Percentiles rank a stretch among this genome's conserved stretches.
Evolutionary conservation across 768 basidiomycete genomes (phyloP).

Genomic region (Cyclocybe aegerita): DNA sequence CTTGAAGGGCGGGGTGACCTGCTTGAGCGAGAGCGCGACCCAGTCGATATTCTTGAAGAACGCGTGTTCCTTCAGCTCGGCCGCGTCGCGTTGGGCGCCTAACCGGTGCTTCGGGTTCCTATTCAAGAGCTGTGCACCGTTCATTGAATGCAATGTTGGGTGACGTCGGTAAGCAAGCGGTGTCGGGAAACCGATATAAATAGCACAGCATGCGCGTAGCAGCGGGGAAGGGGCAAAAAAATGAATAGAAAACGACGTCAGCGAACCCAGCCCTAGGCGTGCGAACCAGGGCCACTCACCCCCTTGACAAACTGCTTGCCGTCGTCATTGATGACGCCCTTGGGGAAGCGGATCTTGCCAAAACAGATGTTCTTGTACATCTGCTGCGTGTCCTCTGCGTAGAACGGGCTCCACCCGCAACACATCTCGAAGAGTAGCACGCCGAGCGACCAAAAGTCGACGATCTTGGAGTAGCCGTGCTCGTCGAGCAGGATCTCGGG

Average conservation of each 20-base stretch:
- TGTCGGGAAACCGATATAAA: too few species aligned
- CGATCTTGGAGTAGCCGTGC: conserved; percentile 96
- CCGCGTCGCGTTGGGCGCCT: conserved; percentile 87
- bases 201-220: too few species aligned
- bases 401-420: conserved; percentile 99
- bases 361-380: conserved; percentile 99
- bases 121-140: conserved; percentile 85
- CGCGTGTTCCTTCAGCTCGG: conserved; percentile 91
- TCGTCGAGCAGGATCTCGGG: conserved; percentile 99
- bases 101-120: conserved; percentile 98
- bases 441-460: conserved; percentile 97
- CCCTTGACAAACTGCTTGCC: conserved; percentile 99
- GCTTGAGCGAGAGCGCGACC: conserved; percentile 80
- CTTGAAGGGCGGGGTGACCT: conserved; percentile 96
- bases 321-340: conserved; percentile 94
- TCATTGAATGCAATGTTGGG: too few species aligned
- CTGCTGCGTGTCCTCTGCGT: conserved; percentile 98
- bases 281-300: conserved; percentile 48
- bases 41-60: conserved; percentile 95
- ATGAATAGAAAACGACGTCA: background rate
- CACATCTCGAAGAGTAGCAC: conserved; percentile 99
- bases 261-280: background rate
- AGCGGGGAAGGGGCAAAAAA: background rate
- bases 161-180: too few species aligned
- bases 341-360: conserved; percentile 97